Evolutionary conservation across 495 filamentous ascomycete genomes (phyloP).

Genomic region (Xylaria acuta): DNA sequence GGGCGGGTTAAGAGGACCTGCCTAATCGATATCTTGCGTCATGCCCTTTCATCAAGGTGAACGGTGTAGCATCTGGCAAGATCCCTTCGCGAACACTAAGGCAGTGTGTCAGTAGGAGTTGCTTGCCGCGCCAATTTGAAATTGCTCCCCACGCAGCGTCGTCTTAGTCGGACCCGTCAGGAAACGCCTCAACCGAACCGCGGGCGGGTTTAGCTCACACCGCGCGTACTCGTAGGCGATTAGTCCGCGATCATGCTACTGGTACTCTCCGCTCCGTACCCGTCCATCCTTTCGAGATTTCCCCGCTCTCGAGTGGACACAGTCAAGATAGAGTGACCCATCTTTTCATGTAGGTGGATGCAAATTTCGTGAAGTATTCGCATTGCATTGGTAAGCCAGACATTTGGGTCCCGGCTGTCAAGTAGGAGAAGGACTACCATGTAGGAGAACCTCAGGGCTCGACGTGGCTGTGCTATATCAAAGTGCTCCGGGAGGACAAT

Average conservation of each 20-base stretch:
- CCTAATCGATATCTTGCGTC: slow-evolving; percentile 18
- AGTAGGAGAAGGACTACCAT: not conserved
- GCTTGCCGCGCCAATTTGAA: not conserved
- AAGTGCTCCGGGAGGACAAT: not conserved
- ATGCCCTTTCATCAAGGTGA: slow-evolving; percentile 10
- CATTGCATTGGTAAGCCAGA: not conserved
- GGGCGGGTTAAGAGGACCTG: not conserved
- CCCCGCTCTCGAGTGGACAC: slow-evolving; percentile 14
- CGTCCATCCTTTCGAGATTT: not conserved
- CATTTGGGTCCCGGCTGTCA: not conserved
- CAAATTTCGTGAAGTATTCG: slow-evolving; percentile 7
- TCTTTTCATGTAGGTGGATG: slow-evolving; percentile 15
- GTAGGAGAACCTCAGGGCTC: not conserved
- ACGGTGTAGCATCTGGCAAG: not conserved
- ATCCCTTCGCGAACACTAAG: slow-evolving; percentile 16
- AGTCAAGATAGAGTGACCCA: slow-evolving; percentile 4
- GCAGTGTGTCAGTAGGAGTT: not conserved
- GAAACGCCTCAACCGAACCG: not conserved
- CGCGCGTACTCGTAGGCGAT: not conserved
- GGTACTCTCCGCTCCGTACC: not conserved
- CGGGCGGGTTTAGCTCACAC: slow-evolving; percentile 2
- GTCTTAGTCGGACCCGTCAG: slow-evolving; percentile 4
- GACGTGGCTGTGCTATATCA: not conserved
- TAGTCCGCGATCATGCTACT: slow-evolving; percentile 3
- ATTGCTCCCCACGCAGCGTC: slow-evolving; percentile 13